A percentile compares a stretch with the other conserved stretches of the same genome.
Evolutionary conservation across 148 eudicot genomes (phyloP).

Genomic region (Dysphania ambrosioides): DNA sequence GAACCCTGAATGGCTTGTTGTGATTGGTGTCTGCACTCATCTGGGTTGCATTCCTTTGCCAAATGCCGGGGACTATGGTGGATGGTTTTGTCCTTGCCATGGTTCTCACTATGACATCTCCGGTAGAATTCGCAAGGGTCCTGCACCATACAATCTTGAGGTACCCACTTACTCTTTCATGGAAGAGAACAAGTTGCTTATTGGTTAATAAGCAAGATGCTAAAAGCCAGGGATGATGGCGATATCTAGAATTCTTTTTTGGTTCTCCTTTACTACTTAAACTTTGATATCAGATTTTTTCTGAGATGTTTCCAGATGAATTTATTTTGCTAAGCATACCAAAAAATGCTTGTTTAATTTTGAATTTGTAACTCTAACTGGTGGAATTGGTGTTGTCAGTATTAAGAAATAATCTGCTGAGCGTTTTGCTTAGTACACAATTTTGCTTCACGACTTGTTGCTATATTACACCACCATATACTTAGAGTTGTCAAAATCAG

Average conservation of each 20-base stretch:
- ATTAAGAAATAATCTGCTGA: too few relatives aligned
- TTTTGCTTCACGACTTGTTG: too few relatives aligned
- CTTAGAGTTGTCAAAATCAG: too few relatives aligned
- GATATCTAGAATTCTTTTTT: slow-evolving; percentile 26
- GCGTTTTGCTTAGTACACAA: too few relatives aligned
- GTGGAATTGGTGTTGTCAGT: too few relatives aligned
- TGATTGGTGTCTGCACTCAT: slow-evolving; percentile 73
- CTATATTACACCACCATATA: too few relatives aligned
- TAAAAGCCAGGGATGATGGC: slow-evolving; percentile 16
- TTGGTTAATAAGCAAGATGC: slow-evolving; percentile 35
- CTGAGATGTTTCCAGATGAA: too few relatives aligned
- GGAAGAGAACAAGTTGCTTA: slow-evolving; percentile 60
- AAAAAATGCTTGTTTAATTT: too few relatives aligned
- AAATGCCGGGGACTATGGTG: slow-evolving; percentile 68
- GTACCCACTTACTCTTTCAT: slow-evolving; percentile 70
- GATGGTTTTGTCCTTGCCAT: slow-evolving; percentile 86
- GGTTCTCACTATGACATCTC: slow-evolving; percentile 79
- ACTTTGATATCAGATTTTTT: too few relatives aligned
- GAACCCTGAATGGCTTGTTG: slow-evolving; percentile 75
- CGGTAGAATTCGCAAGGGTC: slow-evolving; percentile 72
- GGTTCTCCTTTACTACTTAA: too few relatives aligned
- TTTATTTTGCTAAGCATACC: too few relatives aligned
- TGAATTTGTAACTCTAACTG: too few relatives aligned
- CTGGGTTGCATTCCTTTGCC: slow-evolving; percentile 76
- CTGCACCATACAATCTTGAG: slow-evolving; percentile 68